Conservation (phyloP, 331 rosid species). For the Telfairia occidentalis region DNA sequence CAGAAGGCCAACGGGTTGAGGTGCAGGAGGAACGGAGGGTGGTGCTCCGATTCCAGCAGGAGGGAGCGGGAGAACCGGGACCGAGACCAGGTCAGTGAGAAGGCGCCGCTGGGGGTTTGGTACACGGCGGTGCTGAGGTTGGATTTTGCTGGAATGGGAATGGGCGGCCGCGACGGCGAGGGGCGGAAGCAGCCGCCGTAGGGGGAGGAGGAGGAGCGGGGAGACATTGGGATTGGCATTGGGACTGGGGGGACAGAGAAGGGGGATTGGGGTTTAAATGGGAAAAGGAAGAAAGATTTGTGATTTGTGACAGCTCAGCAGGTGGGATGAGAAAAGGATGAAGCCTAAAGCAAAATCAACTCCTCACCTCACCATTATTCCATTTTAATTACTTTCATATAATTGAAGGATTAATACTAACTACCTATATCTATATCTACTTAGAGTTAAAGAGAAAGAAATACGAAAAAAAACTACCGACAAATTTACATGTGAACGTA, state of each 20-base stretch:
- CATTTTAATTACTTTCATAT: too few relatives aligned
- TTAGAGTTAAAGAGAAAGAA: too few relatives aligned
- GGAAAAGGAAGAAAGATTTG: background rate
- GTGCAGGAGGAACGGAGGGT: slow-evolving; percentile 35
- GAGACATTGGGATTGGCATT: slow-evolving; percentile 44
- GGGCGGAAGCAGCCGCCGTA: slow-evolving; percentile 15
- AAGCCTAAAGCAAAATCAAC: too few relatives aligned
- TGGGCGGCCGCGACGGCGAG: slow-evolving; percentile 25
- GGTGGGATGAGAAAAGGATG: background rate
- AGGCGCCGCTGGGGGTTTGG: slow-evolving; percentile 55
- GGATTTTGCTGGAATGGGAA: slow-evolving; percentile 55
- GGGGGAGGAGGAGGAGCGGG: slow-evolving; percentile 33
- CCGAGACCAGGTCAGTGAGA: slow-evolving; percentile 77
- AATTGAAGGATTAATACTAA: too few relatives aligned
- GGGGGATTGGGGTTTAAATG: background rate
- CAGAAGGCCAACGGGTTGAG: slow-evolving; percentile 75
- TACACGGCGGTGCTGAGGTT: slow-evolving; percentile 60
- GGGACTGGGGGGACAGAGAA: too few relatives aligned
- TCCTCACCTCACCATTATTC: too few relatives aligned
- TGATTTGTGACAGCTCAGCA: background rate
- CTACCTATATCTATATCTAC: too few relatives aligned
- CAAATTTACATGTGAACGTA: too few relatives aligned
- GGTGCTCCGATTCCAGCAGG: slow-evolving; percentile 24
- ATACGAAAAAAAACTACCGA: too few relatives aligned
- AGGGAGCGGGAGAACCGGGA: slow-evolving; percentile 72